Evolutionary conservation across 2,329 filamentous ascomycete genomes (phyloP).

Genomic region (Cercospora beticola): DNA sequence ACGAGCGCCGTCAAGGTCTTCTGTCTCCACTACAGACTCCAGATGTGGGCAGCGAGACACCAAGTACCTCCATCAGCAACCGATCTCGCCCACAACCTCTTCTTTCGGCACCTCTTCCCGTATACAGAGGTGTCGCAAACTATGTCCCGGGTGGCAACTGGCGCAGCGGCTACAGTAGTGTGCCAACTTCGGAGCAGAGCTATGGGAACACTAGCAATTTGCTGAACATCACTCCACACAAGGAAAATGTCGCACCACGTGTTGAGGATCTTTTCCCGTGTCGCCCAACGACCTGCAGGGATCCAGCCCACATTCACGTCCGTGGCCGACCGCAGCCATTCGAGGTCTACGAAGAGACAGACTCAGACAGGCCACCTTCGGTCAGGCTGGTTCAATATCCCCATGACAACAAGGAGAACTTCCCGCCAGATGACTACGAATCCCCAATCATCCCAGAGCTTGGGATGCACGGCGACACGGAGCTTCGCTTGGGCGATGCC

Average conservation of each 20-base stretch:
- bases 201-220: slow-evolving; percentile 36
- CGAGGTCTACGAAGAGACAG: background rate
- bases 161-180: slow-evolving; percentile 26
- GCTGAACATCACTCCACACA: slow-evolving; percentile 27
- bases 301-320: slow-evolving; percentile 17
- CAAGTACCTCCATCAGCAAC: background rate
- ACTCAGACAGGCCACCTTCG: background rate
- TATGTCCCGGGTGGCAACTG: background rate
- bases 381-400: background rate
- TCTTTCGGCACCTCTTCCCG: slow-evolving; percentile 23
- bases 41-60: background rate
- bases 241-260: background rate
- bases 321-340: background rate
- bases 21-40: slow-evolving; percentile 17
- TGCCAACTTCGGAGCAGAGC: slow-evolving; percentile 34
- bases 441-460: background rate
- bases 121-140: slow-evolving; percentile 11
- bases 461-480: slow-evolving; percentile 4
- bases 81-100: slow-evolving; percentile 3
- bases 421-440: slow-evolving; percentile 17
- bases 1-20: slow-evolving; percentile 7
- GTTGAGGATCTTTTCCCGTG: background rate
- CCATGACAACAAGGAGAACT: slow-evolving; percentile 26
- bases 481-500: background rate
- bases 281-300: slow-evolving; percentile 10